phyloP scores from a whole-genome alignment of 2,329 filamentous ascomycete species.

The Cladophialophora immunda region DNA sequence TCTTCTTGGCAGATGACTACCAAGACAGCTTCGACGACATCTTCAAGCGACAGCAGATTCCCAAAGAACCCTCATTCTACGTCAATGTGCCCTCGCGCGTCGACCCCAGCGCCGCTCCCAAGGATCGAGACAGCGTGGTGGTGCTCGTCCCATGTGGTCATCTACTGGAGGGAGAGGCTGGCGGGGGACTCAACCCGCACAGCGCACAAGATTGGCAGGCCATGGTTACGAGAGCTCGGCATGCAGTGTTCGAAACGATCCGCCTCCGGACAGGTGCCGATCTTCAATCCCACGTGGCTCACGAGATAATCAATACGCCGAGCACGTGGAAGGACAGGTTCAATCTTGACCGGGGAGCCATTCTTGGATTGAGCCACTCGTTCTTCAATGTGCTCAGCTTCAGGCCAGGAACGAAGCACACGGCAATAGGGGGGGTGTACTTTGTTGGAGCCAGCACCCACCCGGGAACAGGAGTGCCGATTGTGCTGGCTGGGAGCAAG shows the following conservation, averaged over 20 bases:
- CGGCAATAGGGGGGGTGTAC: slow-evolving; percentile 58
- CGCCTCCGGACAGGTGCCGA: slow-evolving; percentile 67
- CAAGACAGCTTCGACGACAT: slow-evolving; percentile 78
- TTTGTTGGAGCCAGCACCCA: slow-evolving; percentile 80
- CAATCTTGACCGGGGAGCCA: slow-evolving; percentile 78
- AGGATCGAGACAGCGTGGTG: slow-evolving; percentile 70
- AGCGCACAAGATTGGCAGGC: slow-evolving; percentile 66
- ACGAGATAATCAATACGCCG: slow-evolving; percentile 74
- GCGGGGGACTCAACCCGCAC: slow-evolving; percentile 41
- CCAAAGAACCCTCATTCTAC: slow-evolving; percentile 76
- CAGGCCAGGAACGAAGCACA: slow-evolving; percentile 46
- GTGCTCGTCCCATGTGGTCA: slow-evolving; percentile 78
- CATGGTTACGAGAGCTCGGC: slow-evolving; percentile 67
- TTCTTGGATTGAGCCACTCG: slow-evolving; percentile 74
- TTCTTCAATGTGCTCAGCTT: slow-evolving; percentile 65
- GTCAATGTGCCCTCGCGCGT: slow-evolving; percentile 77
- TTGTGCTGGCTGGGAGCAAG: slow-evolving; percentile 74
- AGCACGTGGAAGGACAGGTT: slow-evolving; percentile 71
- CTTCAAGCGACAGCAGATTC: slow-evolving; percentile 74
- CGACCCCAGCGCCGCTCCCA: slow-evolving; percentile 72
- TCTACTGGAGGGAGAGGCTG: slow-evolving; percentile 54
- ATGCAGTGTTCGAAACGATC: slow-evolving; percentile 69
- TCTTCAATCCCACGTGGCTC: slow-evolving; percentile 58
- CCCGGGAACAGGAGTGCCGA: slow-evolving; percentile 78
- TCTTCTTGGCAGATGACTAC: slow-evolving; percentile 79